Evolutionary conservation across 805 yeast species (phyloP).

Genomic region (Ascoidea tarda): DNA sequence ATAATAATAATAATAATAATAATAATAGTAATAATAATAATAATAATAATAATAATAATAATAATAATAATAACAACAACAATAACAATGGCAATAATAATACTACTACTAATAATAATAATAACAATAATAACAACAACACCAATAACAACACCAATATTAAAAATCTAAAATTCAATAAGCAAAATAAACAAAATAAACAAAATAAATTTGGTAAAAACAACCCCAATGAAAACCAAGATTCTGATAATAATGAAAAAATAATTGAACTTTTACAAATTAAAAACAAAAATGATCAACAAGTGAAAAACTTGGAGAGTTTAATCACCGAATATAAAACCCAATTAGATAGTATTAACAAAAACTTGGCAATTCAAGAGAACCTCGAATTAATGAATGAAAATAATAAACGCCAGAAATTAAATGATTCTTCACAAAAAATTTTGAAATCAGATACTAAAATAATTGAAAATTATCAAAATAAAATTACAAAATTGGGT

Average conservation of each 20-base stretch:
- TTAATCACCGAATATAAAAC: neutral
- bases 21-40: neutral
- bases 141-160: neutral
- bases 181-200: too few relatives aligned
- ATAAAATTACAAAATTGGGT: conserved; percentile 21
- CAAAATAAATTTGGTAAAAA: neutral
- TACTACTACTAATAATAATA: neutral
- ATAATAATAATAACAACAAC: neutral
- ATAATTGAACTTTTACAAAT: neutral
- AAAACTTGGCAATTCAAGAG: conserved; percentile 16
- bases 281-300: neutral
- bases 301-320: conserved; percentile 1
- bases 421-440: conserved; percentile 14
- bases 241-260: too few relatives aligned
- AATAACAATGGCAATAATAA: neutral
- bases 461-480: conserved; percentile 14
- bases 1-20: neutral
- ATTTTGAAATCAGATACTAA: conserved; percentile 13
- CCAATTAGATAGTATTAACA: conserved; percentile 17
- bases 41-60: neutral
- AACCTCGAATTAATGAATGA: conserved; percentile 9
- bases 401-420: conserved; percentile 17
- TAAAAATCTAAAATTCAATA: neutral
- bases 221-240: neutral
- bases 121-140: neutral